Percentiles rank a stretch among this genome's conserved stretches.
Conservation (phyloP, 2,329 filamentous ascomycete species). For the Colletotrichum gloeosporioides region DNA sequence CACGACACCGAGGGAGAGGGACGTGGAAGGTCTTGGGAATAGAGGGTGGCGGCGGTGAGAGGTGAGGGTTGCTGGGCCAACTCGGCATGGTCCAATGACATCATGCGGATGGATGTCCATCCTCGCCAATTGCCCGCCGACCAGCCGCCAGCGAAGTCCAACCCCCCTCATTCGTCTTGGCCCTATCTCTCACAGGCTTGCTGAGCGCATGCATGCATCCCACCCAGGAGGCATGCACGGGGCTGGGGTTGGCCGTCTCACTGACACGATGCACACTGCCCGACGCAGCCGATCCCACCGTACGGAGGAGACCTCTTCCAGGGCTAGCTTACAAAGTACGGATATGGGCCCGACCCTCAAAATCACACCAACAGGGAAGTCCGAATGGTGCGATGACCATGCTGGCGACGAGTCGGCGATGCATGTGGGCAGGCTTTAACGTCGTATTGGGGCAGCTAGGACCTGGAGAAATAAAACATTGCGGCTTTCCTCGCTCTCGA, state of each 20-base stretch:
- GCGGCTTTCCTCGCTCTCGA: neutral
- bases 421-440: neutral
- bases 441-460: neutral
- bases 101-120: neutral
- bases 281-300: neutral
- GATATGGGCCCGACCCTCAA: neutral
- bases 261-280: neutral
- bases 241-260: neutral
- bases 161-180: slow-evolving; percentile 14
- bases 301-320: neutral
- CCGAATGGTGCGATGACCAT: neutral
- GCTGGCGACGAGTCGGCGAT: neutral
- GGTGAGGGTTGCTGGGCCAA: slow-evolving; percentile 18
- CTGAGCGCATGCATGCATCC: slow-evolving; percentile 1
- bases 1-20: neutral
- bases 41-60: neutral
- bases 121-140: neutral
- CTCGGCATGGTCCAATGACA: slow-evolving; percentile 12
- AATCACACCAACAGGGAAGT: neutral
- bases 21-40: neutral
- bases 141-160: slow-evolving; percentile 1
- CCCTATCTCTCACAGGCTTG: neutral
- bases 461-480: neutral
- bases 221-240: neutral
- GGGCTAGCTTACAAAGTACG: neutral